A percentile compares a stretch with the other conserved stretches of the same genome.
Evolutionary conservation across 305 asterid species (phyloP).

Genomic region (Galium porrigens): DNA sequence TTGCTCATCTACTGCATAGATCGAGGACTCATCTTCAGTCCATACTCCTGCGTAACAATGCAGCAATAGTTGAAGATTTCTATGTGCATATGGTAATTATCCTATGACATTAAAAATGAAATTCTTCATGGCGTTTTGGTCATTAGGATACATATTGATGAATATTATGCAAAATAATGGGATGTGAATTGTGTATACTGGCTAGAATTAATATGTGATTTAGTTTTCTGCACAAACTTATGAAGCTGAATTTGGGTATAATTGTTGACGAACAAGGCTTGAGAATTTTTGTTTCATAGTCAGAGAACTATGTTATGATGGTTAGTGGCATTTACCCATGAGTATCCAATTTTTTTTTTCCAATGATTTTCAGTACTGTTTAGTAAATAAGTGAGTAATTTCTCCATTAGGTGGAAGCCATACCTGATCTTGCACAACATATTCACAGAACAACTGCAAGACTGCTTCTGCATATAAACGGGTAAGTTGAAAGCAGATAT

Average conservation of each 20-base stretch:
- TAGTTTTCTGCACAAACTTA: not conserved
- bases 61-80: conserved; percentile 73
- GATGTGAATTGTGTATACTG: not conserved
- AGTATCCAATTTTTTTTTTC: not conserved
- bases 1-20: conserved; percentile 86
- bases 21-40: conserved; percentile 83
- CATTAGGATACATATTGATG: not conserved
- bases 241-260: not conserved
- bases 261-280: too few species aligned
- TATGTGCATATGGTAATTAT: conserved; percentile 64
- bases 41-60: conserved; percentile 68
- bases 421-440: conserved; percentile 72
- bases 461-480: conserved; percentile 69
- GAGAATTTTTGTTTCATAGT: not conserved
- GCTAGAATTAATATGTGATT: not conserved
- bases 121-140: not conserved
- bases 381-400: conserved; percentile 19
- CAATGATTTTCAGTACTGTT: not conserved
- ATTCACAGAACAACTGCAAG: conserved; percentile 86
- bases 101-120: not conserved
- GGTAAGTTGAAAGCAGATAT: conserved; percentile 42
- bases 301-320: not conserved
- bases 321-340: not conserved
- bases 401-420: conserved; percentile 70
- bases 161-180: not conserved